Evolutionary conservation across 257 asterid genomes (phyloP).

Genomic region (Salvia splendens): DNA sequence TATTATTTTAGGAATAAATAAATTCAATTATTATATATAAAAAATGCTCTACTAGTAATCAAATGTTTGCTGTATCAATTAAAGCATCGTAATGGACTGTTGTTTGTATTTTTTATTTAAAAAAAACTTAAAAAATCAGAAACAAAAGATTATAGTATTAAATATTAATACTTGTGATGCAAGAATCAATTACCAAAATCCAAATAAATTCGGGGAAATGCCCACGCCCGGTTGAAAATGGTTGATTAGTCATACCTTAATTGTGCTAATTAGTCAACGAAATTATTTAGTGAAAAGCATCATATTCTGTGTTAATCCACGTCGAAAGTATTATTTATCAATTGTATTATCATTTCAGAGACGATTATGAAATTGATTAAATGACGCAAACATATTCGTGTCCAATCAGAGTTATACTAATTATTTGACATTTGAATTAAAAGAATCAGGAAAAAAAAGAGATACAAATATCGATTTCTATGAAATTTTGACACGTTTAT

Average conservation of each 20-base stretch:
- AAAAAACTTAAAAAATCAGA: too few relatives aligned
- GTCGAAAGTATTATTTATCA: conserved; percentile 5
- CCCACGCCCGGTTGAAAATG: not conserved
- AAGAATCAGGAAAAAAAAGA: not conserved
- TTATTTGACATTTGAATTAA: not conserved
- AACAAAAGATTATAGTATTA: too few relatives aligned
- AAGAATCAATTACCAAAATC: conserved; percentile 23
- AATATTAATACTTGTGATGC: conserved; percentile 23
- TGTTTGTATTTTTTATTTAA: not conserved
- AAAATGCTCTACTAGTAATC: not conserved
- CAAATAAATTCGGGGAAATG: not conserved
- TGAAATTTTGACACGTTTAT: too few relatives aligned
- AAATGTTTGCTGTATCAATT: not conserved
- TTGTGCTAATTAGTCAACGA: conserved; percentile 37
- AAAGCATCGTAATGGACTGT: not conserved
- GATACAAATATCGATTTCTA: not conserved
- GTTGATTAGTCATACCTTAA: conserved; percentile 11
- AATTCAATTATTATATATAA: not conserved
- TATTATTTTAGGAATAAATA: too few relatives aligned
- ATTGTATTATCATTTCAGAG: conserved; percentile 7
- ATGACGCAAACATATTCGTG: conserved; percentile 26
- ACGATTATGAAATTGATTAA: conserved; percentile 16
- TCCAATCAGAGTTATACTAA: not conserved
- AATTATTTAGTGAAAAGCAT: conserved; percentile 25
- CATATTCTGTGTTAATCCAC: conserved; percentile 18